Evolutionary conservation across 2,329 filamentous ascomycete genomes (phyloP), one percentile per base, ranked within the genome.

Genomic region (Blastomyces emzantsi): DNA sequence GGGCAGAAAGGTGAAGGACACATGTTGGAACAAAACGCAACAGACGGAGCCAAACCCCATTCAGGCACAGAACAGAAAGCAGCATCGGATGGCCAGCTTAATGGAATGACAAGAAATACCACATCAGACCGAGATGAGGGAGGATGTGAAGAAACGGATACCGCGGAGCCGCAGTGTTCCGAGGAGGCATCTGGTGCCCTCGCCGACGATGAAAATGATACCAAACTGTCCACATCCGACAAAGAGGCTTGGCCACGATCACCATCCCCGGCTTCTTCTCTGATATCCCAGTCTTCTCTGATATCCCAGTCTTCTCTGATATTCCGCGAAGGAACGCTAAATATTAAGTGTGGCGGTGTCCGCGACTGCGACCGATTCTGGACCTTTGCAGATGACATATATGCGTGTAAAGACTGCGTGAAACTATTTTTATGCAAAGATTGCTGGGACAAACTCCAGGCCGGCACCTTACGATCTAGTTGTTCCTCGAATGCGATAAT

Each of bases 331-430:
- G 49, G 49, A 17, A 15, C 9, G 22, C 25, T 52, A 17, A 1
- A 28, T 17, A 19, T 52, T 0, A 3, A 1, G 6, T 47, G 49
- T 15, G 7, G 9, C 13, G 25, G 68, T n/a, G 65, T 67, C 51
- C 66, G 66, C 6, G 13, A 13, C 22, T 69, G 68, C 43, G 51
- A 62, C 13, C 57, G 28, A 47, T 56, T 36, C 17, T 73, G 68
- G 70, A 58, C 60, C 17, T 66, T 64, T n/a, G 69, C 71, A 11
- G 66, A 70, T 43, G 67, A 72, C 30, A 67, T 73, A 60, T 70
- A 70, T 62, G 67, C 67, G 60, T 73, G 72, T 65, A 68, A 65
- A 62, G 70, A 73, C 60, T 74, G 71, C 59, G 68, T 66, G 2
- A 64, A 71, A 36, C 61, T 73, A 28, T 65, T 67, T 3, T 68